Evolutionary conservation across 202 grass and related monocot genomes (phyloP), one percentile per base, ranked within the genome.

Genomic region (Panicum virgatum): DNA sequence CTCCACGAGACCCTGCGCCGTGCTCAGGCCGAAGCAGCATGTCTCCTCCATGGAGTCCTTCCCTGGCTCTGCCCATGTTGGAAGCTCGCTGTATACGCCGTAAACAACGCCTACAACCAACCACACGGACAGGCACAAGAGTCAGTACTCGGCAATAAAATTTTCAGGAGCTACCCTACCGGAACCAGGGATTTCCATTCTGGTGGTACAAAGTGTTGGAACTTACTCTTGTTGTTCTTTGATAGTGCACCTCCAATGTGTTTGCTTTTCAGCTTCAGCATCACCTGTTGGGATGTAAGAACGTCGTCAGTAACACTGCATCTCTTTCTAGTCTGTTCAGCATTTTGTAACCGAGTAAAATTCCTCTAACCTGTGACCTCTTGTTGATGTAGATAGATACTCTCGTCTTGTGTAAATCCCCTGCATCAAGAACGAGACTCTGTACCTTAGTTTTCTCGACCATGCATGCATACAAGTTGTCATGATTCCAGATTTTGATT

Each of bases 211-310:
- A 20, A 12, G 34, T 44, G 18, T 26, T 62, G 7, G 40, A 80
- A 75, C 96, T 85, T 87, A 95, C 96, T 93, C 77, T 98, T 96
- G 67, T 87, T 96, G 53, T 96, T 98, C 77, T 98, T 98, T 58
- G 96, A 96, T 37, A 98, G 77, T 12, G 92, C 88, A 22, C 96
- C 96, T 88, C 90, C 90, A 62, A 98, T 93, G 63, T 92, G 89
- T 75, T 98, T 96, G 92, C 92, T 96, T 73, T 96, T 98, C 26
- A 98, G 70, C 77, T 98, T 98, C 81, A 98, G 76, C 43, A 98
- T 80, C 65, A 98, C 96, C 96, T 98, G 85, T 76, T 46, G 73
- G 83, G 50, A 19, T 43, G 75, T 65, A 32, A 18, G 59, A 12
- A 63, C 29, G 14, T 44, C 69, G 65, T 91, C 34, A 77, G 65